These are phyloP conservation scores for Penicillium bialowiezense DNA, from an alignment of 495 filamentous ascomycete species.

Conservation along the genomic window DNA sequence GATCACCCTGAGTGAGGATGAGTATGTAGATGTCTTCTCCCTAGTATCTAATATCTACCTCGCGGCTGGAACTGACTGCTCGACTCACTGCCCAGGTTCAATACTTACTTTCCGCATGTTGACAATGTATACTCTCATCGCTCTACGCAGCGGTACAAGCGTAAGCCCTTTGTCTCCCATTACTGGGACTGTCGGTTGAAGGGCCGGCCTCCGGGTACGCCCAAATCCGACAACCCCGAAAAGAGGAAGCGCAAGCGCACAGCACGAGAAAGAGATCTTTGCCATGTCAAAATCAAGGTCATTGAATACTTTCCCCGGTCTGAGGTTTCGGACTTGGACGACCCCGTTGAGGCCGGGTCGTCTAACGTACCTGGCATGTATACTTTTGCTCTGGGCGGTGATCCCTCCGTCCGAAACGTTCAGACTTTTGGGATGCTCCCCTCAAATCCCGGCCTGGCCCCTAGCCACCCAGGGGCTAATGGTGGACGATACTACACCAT, in stretches of 20 bases:
- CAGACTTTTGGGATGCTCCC: constrained; percentile 42
- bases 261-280: constrained; percentile 73
- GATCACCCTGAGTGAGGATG: constrained; percentile 72
- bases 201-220: constrained; percentile 77
- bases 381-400: constrained; percentile 17
- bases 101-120: constrained; percentile 85
- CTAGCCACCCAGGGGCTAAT: constrained; percentile 41
- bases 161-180: constrained; percentile 77
- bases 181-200: constrained; percentile 93
- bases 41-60: neutral
- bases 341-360: constrained; percentile 17
- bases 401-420: neutral
- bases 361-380: constrained; percentile 27
- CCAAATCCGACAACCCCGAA: constrained; percentile 79
- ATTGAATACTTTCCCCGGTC: constrained; percentile 72
- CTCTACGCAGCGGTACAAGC: constrained; percentile 83
- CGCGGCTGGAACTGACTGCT: too few species aligned
- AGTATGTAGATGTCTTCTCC: constrained; percentile 55
- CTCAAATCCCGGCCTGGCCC: constrained; percentile 31
- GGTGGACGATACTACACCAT: constrained; percentile 67
- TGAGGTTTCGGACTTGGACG: constrained; percentile 18
- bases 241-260: constrained; percentile 87
- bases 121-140: constrained; percentile 93
- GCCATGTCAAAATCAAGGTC: constrained; percentile 92
- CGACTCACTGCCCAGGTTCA: constrained; percentile 53